These are phyloP conservation scores for Colletotrichum chlorophyti DNA, from an alignment of 2,329 filamentous ascomycete genomes.

Conservation along the genomic window DNA sequence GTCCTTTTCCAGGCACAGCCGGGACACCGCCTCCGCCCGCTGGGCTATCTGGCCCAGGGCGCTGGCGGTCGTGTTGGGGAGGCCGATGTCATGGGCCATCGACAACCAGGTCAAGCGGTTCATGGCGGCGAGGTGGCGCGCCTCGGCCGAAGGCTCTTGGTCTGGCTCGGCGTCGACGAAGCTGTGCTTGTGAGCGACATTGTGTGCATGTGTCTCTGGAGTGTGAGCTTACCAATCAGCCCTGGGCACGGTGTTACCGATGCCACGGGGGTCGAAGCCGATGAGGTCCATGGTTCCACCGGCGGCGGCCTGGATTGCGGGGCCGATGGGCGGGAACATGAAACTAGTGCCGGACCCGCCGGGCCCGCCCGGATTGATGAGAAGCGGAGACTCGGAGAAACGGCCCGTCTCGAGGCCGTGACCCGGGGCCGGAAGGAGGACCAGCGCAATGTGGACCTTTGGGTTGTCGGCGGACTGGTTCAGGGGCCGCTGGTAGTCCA, in stretches of 20 bases:
- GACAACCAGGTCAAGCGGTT: constrained; percentile 42
- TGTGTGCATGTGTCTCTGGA: too few relatives aligned
- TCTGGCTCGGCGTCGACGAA: constrained; percentile 32
- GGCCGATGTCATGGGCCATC: constrained; percentile 39
- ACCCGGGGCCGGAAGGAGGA: constrained; percentile 40
- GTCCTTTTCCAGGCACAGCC: constrained; percentile 41
- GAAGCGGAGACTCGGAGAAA: constrained; percentile 46
- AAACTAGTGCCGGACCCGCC: constrained; percentile 48
- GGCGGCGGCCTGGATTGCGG: constrained; percentile 41
- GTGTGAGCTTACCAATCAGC: too few relatives aligned
- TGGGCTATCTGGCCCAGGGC: constrained; percentile 37
- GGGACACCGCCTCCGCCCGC: constrained; percentile 37
- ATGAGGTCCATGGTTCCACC: constrained; percentile 51
- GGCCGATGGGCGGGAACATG: constrained; percentile 33
- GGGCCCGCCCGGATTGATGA: constrained; percentile 55
- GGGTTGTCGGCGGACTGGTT: constrained; percentile 39
- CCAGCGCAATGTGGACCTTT: constrained; percentile 46
- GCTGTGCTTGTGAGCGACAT: too few relatives aligned
- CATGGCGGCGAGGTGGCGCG: constrained; percentile 37
- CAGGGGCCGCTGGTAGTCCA: constrained; percentile 52
- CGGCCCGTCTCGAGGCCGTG: constrained; percentile 37
- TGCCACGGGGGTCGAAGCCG: constrained; percentile 55
- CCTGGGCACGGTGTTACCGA: constrained; percentile 45
- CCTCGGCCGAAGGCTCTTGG: constrained; percentile 20
- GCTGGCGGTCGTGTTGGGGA: constrained; percentile 41